These are phyloP conservation scores for Sechiopsis laciniata DNA, from an alignment of 306 rosid species.

Conservation along the genomic window DNA sequence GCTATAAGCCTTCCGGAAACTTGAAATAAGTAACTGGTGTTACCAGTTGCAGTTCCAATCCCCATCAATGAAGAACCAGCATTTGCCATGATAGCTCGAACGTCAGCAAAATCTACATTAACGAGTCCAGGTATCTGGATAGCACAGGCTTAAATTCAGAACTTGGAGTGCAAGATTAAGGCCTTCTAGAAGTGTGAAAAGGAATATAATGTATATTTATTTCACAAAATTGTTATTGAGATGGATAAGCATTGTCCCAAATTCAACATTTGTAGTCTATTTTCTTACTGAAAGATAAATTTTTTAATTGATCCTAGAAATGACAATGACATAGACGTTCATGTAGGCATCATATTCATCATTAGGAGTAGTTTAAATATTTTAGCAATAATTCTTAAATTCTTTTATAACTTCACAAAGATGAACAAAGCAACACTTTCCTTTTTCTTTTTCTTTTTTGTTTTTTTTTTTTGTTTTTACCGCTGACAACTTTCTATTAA, in stretches of 20 bases:
- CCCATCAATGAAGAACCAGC: conserved; percentile 97
- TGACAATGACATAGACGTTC: not conserved
- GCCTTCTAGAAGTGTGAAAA: not conserved
- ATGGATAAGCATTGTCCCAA: not conserved
- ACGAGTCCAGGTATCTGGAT: conserved; percentile 87
- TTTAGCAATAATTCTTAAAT: not conserved
- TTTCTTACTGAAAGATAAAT: not conserved
- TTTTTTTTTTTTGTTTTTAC: not conserved
- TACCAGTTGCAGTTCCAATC: conserved; percentile 90
- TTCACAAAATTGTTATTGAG: not conserved
- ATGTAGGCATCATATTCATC: not conserved
- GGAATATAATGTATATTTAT: not conserved
- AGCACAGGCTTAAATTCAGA: conserved; percentile 21
- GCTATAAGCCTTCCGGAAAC: not conserved
- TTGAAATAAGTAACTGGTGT: conserved; percentile 1
- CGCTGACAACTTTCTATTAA: not conserved
- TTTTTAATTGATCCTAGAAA: not conserved
- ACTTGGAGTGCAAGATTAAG: conserved; percentile 14
- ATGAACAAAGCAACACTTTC: not conserved
- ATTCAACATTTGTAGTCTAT: not conserved
- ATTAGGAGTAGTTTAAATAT: not conserved
- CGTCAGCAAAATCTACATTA: conserved; percentile 94
- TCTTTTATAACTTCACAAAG: not conserved
- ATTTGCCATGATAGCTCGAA: conserved; percentile 89
- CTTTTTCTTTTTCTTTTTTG: not conserved